These are phyloP conservation scores for Paramyrothecium sp. DNA, from an alignment of 2,329 filamentous ascomycete genomes.

Conservation along the genomic window DNA sequence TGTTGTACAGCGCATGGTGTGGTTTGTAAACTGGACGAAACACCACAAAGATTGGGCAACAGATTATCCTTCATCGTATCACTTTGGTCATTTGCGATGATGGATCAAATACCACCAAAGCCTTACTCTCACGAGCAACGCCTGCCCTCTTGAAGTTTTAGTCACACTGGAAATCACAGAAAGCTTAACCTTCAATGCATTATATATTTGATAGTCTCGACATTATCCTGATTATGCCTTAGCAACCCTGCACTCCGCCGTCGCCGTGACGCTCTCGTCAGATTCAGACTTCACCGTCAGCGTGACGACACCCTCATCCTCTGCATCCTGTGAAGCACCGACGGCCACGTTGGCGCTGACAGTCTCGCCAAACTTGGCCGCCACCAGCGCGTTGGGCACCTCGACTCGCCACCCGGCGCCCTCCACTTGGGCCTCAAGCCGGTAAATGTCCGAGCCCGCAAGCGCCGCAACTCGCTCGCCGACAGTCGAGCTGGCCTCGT, in stretches of 20 bases:
- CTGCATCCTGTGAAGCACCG: slow-evolving; percentile 26
- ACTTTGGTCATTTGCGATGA: too few species aligned
- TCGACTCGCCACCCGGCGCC: slow-evolving; percentile 45
- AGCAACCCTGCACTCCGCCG: slow-evolving; percentile 27
- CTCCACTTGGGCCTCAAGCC: slow-evolving; percentile 39
- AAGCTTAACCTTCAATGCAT: too few species aligned
- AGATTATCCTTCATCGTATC: too few species aligned
- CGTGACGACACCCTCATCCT: slow-evolving; percentile 34
- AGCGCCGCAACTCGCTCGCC: slow-evolving; percentile 31
- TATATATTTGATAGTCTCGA: too few species aligned
- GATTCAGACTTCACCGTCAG: slow-evolving; percentile 46
- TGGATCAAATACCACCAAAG: too few species aligned
- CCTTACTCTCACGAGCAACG: too few species aligned
- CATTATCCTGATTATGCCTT: slow-evolving; percentile 11
- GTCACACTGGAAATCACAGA: too few species aligned
- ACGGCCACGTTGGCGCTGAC: slow-evolving; percentile 41
- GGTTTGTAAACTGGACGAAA: too few species aligned
- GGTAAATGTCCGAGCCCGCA: slow-evolving; percentile 45
- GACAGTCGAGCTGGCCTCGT: slow-evolving; percentile 17
- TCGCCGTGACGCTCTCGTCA: slow-evolving; percentile 24
- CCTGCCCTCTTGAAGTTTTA: too few species aligned
- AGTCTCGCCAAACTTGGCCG: slow-evolving; percentile 37
- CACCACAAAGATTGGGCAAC: too few species aligned
- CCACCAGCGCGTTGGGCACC: slow-evolving; percentile 38
- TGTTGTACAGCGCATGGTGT: too few species aligned